Evolutionary conservation across 1,284 basidiomycete genomes (phyloP).

Genomic region (Puccinia triticina): DNA sequence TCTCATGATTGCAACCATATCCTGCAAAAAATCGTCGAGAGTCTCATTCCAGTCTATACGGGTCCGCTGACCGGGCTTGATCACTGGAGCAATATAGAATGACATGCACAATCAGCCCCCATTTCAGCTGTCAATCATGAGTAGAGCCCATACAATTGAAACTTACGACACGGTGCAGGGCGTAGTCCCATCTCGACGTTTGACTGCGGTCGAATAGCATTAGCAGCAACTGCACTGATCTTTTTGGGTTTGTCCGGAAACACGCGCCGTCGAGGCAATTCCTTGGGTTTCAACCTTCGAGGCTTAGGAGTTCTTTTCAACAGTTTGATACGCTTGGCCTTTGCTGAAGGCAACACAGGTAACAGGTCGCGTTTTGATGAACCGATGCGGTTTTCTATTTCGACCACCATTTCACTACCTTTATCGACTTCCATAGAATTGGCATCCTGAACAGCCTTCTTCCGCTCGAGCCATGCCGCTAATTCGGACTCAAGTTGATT

Average conservation of each 20-base stretch:
- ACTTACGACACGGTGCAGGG: constrained; percentile 38
- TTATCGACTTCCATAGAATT: constrained; percentile 8
- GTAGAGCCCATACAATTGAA: background rate
- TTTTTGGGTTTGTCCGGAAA: constrained; percentile 33
- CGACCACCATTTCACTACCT: background rate
- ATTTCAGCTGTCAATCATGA: background rate
- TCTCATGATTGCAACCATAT: constrained; percentile 43
- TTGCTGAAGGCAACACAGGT: constrained; percentile 45
- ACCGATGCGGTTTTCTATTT: constrained; percentile 25
- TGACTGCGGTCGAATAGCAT: constrained; percentile 46
- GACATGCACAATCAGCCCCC: background rate
- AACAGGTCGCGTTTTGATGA: constrained; percentile 22
- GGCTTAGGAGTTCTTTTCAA: background rate
- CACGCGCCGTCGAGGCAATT: constrained; percentile 2
- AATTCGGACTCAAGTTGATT: constrained; percentile 46
- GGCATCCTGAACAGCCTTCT: constrained; percentile 2
- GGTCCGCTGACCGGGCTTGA: constrained; percentile 27
- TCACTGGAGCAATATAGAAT: background rate
- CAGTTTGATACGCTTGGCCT: constrained; percentile 45
- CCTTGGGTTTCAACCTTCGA: constrained; percentile 28
- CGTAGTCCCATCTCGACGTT: constrained; percentile 33
- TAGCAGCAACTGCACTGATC: constrained; percentile 36
- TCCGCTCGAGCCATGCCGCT: constrained; percentile 36
- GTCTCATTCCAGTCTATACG: constrained; percentile 48
- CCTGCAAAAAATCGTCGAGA: constrained; percentile 46